Percentiles rank a stretch among this genome's conserved stretches.
phyloP scores from a whole-genome alignment of 345 rosid species.

The Murraya paniculata region DNA sequence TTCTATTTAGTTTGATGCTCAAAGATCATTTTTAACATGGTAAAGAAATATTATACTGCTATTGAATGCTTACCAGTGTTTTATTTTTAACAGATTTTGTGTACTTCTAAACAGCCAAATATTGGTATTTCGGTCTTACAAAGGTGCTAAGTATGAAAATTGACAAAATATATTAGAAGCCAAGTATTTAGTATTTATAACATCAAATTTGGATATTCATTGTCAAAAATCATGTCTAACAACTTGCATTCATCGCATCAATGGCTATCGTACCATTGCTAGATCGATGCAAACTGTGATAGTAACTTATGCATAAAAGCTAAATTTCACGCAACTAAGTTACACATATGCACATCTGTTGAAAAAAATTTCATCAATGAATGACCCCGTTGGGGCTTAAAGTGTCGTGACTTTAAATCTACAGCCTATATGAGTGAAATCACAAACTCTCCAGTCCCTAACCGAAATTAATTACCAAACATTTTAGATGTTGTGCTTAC shows the following conservation, averaged over 20 bases:
- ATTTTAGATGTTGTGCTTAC: background rate
- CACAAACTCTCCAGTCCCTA: background rate
- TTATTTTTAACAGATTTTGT: background rate
- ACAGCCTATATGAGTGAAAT: background rate
- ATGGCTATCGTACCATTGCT: background rate
- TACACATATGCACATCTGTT: background rate
- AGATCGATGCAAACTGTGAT: background rate
- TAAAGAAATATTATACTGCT: background rate
- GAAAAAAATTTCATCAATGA: background rate
- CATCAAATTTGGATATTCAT: background rate
- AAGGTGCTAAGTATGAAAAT: background rate
- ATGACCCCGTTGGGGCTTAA: background rate
- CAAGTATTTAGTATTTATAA: background rate
- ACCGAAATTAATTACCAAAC: background rate
- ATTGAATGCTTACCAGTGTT: background rate
- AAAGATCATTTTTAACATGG: background rate
- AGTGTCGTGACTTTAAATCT: background rate
- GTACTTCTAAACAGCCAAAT: background rate
- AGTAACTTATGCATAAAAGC: background rate
- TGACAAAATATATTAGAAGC: background rate
- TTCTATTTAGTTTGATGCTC: background rate
- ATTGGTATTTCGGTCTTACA: background rate
- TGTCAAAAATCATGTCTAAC: background rate
- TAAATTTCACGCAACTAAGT: background rate
- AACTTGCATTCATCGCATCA: background rate